Evolutionary conservation across 164 flowering plant genomes (phyloP).

Genomic region (Annona cherimola): DNA sequence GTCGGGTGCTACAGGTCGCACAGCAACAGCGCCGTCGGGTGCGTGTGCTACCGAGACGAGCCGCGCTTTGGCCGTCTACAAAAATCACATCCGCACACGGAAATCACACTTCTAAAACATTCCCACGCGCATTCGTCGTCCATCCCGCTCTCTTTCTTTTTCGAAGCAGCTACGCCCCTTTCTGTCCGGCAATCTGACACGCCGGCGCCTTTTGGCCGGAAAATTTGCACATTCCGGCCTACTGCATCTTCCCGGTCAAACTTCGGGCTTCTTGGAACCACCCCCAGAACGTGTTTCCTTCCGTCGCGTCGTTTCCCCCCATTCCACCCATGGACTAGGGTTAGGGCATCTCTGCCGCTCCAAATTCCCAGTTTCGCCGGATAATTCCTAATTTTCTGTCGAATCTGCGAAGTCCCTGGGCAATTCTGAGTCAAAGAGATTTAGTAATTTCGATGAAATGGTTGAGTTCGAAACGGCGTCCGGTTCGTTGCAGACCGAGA

Average conservation of each 20-base stretch:
- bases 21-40: background rate
- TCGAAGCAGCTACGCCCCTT: background rate
- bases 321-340: background rate
- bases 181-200: background rate
- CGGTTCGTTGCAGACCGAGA: slow-evolving; percentile 10
- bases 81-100: background rate
- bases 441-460: slow-evolving; percentile 25
- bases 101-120: background rate
- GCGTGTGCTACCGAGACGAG: background rate
- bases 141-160: background rate
- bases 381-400: background rate
- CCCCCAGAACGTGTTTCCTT: background rate
- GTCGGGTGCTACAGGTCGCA: background rate
- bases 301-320: background rate
- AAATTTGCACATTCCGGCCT: background rate
- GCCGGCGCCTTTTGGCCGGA: background rate
- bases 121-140: background rate
- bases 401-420: background rate
- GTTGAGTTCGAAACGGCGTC: slow-evolving; percentile 7
- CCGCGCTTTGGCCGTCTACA: background rate
- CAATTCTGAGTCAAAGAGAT: background rate
- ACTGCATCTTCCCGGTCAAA: background rate
- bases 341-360: background rate
- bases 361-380: background rate
- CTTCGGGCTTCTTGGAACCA: background rate